phyloP scores from a whole-genome alignment of 202 grass and related monocot species.

The Zoysia matrella region DNA sequence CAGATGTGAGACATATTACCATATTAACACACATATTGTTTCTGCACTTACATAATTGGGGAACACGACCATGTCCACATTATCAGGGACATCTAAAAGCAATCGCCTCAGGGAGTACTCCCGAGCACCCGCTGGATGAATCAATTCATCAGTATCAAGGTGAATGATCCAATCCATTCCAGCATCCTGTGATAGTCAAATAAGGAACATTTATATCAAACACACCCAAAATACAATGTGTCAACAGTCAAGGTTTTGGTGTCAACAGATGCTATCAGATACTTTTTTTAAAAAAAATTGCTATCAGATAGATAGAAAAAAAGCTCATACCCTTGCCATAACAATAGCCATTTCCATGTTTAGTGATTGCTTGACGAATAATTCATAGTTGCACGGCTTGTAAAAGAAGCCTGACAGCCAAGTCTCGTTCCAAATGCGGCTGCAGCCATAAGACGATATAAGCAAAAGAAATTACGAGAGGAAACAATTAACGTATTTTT shows the following conservation, averaged over 20 bases:
- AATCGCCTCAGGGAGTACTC: constrained; percentile 89
- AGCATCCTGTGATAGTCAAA: constrained; percentile 65
- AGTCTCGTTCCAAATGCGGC: constrained; percentile 98
- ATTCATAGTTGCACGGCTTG: constrained; percentile 95
- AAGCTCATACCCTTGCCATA: constrained; percentile 84
- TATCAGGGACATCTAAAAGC: constrained; percentile 93
- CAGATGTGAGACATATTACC: constrained; percentile 38
- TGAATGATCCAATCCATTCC: constrained; percentile 98
- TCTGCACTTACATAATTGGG: constrained; percentile 88
- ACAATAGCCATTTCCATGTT: constrained; percentile 99
- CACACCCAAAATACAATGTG: constrained; percentile 6
- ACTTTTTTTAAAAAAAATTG: no score
- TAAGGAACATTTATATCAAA: constrained; percentile 32
- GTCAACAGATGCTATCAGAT: constrained; percentile 1
- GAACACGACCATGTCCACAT: constrained; percentile 99
- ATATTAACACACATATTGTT: constrained; percentile 30
- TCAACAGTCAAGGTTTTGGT: constrained; percentile 16
- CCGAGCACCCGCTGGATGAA: constrained; percentile 88
- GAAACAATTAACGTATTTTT: neutral
- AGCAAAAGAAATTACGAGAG: constrained; percentile 11
- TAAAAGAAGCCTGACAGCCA: constrained; percentile 96
- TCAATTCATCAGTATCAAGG: constrained; percentile 95
- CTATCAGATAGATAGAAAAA: no score
- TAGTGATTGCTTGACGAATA: constrained; percentile 98
- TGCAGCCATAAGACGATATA: constrained; percentile 47